Percentiles rank a stretch among this genome's conserved stretches.
Evolutionary conservation across 1,284 basidiomycete genomes (phyloP).

Genomic region (Malassezia yamatoensis): DNA sequence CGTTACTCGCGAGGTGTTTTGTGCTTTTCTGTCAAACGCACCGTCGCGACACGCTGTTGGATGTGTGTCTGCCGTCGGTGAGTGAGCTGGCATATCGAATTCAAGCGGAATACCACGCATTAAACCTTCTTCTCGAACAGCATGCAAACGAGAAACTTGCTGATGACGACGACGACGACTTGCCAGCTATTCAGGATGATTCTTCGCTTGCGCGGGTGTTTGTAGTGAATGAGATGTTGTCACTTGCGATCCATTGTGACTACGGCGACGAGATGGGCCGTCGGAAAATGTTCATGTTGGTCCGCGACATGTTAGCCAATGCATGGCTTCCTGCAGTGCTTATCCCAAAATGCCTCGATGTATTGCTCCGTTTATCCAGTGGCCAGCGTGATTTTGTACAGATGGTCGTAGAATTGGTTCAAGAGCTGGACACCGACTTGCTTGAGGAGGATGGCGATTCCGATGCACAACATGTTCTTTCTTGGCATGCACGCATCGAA

Average conservation of each 20-base stretch:
- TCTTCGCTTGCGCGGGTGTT: conserved; percentile 54
- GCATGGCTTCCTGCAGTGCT: conserved; percentile 66
- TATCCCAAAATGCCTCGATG: conserved; percentile 72
- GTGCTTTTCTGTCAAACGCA: conserved; percentile 64
- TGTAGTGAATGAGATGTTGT: conserved; percentile 69
- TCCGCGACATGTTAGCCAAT: conserved; percentile 57
- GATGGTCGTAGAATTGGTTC: conserved; percentile 84
- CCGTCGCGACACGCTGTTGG: conserved; percentile 60
- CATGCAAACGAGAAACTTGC: conserved; percentile 26
- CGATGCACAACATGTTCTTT: conserved; percentile 3
- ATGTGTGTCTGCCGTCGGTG: conserved; percentile 71
- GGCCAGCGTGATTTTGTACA: conserved; percentile 84
- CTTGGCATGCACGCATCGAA: conserved; percentile 13
- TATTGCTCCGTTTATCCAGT: conserved; percentile 70
- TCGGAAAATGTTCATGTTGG: conserved; percentile 65
- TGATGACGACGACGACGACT: conserved; percentile 9
- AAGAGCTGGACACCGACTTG: conserved; percentile 49
- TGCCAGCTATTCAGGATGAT: conserved; percentile 16
- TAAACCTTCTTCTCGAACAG: conserved; percentile 26
- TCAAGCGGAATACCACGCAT: conserved; percentile 54
- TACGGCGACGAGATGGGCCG: conserved; percentile 91
- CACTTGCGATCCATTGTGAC: conserved; percentile 71
- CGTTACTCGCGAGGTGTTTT: conserved; percentile 73
- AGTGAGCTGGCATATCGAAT: conserved; percentile 78
- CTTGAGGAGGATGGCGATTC: conserved; percentile 18